Evolutionary conservation across 371 early-diverging fungal genomes (phyloP).

Genomic region (Umbelopsis sp.): DNA sequence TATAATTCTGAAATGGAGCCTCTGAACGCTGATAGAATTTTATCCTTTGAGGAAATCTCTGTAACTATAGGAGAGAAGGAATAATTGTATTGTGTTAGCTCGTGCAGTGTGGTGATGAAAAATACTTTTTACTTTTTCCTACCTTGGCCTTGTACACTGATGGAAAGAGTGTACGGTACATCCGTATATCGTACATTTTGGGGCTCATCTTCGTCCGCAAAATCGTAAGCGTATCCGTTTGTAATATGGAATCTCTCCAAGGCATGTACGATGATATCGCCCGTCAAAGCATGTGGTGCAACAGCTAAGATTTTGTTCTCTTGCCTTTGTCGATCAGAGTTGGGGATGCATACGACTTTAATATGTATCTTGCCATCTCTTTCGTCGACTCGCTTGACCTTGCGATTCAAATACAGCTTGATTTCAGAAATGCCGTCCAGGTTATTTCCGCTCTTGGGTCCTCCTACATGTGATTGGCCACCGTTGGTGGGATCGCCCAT

Average conservation of each 20-base stretch:
- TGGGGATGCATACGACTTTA: not conserved
- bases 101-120: not conserved
- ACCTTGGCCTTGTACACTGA: constrained; percentile 12
- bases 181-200: not conserved
- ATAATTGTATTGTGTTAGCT: not conserved
- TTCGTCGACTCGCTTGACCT: constrained; percentile 43
- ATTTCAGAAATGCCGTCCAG: constrained; percentile 5
- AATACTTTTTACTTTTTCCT: not conserved
- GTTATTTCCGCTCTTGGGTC: constrained; percentile 29
- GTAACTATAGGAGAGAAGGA: not conserved
- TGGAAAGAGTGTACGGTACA: constrained; percentile 3
- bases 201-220: constrained; percentile 16
- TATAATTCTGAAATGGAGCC: constrained; percentile 32
- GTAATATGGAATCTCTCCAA: constrained; percentile 52
- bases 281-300: constrained; percentile 34
- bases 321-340: not conserved
- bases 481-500: constrained; percentile 19
- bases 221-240: constrained; percentile 45
- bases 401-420: constrained; percentile 46
- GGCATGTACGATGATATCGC: constrained; percentile 38
- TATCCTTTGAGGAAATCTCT: constrained; percentile 20
- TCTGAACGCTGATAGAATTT: constrained; percentile 40
- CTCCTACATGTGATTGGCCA: constrained; percentile 42
- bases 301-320: constrained; percentile 32
- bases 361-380: constrained; percentile 13